phyloP scores from a whole-genome alignment of 176 grass and related monocot species.

The Bolboschoenus planiculmis region DNA sequence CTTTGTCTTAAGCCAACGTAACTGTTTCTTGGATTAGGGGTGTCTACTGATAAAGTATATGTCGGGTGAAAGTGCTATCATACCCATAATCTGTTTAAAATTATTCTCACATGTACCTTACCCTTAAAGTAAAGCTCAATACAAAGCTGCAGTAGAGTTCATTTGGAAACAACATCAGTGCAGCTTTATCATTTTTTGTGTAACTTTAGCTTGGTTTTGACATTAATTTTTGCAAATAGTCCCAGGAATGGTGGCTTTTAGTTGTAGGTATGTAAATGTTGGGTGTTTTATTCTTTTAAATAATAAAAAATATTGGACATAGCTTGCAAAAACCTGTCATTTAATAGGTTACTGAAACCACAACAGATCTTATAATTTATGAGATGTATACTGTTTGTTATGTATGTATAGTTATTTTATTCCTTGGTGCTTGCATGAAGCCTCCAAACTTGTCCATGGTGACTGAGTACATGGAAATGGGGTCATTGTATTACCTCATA shows the following conservation, averaged over 20 bases:
- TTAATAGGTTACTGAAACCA: conserved; percentile 6
- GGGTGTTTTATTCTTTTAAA: neutral
- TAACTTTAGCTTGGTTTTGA: neutral
- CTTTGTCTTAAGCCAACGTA: neutral
- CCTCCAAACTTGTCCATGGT: conserved; percentile 98
- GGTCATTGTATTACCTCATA: conserved; percentile 96
- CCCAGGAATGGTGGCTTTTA: neutral
- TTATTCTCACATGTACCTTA: neutral
- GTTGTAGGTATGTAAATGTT: neutral
- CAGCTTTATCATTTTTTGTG: neutral
- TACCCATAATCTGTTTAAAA: neutral
- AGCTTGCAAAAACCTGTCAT: neutral
- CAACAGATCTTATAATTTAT: conserved; percentile 13
- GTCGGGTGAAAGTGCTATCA: neutral
- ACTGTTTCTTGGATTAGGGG: neutral
- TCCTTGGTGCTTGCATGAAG: conserved; percentile 98
- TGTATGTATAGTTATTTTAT: conserved; percentile 83
- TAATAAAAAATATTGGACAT: neutral
- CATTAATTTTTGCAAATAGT: neutral
- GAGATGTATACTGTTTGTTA: conserved; percentile 9
- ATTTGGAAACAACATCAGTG: neutral
- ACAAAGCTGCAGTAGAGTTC: neutral
- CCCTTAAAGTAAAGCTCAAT: neutral
- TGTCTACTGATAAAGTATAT: neutral
- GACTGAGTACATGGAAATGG: conserved; percentile 99